Conservation (phyloP, 1,284 basidiomycete species). For the Gastroboletus turbinatus region DNA sequence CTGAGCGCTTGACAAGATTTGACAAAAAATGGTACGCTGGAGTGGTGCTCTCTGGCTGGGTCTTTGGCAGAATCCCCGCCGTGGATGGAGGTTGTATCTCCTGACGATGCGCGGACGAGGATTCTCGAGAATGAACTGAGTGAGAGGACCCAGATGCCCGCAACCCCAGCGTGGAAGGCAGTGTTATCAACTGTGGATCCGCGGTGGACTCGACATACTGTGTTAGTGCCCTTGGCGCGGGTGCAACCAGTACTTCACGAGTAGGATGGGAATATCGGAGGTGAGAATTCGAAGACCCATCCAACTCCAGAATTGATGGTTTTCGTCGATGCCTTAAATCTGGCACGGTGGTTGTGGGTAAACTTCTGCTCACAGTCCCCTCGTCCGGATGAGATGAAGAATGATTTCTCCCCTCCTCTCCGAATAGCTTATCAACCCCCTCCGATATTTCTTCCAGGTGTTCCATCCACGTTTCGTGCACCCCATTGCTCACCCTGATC, state of each 20-base stretch:
- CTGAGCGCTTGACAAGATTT: conserved; percentile 44
- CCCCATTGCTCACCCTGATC: conserved; percentile 43
- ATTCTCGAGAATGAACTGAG: conserved; percentile 20
- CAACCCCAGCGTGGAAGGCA: conserved; percentile 72
- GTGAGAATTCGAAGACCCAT: conserved; percentile 32
- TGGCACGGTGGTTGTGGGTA: conserved; percentile 43
- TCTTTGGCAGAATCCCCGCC: conserved; percentile 21
- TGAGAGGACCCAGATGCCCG: conserved; percentile 44
- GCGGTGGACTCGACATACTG: conserved; percentile 63
- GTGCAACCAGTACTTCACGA: conserved; percentile 56
- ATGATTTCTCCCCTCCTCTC: conserved; percentile 18
- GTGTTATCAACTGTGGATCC: conserved; percentile 49
- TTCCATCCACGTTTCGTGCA: conserved; percentile 59
- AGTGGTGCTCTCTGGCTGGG: conserved; percentile 44
- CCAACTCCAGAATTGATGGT: conserved; percentile 49
- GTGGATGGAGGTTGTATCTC: conserved; percentile 18
- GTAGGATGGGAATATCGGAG: conserved; percentile 52
- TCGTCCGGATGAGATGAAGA: conserved; percentile 19
- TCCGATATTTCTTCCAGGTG: conserved; percentile 64
- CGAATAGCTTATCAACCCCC: conserved; percentile 58
- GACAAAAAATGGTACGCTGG: conserved; percentile 61
- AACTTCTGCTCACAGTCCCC: conserved; percentile 50
- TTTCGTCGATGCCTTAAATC: conserved; percentile 39
- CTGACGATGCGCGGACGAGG: neutral
- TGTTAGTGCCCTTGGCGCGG: conserved; percentile 70